Base-by-base conservation (phyloP, 2,329 filamentous ascomycete species). In the Aureobasidium sp. region DNA sequence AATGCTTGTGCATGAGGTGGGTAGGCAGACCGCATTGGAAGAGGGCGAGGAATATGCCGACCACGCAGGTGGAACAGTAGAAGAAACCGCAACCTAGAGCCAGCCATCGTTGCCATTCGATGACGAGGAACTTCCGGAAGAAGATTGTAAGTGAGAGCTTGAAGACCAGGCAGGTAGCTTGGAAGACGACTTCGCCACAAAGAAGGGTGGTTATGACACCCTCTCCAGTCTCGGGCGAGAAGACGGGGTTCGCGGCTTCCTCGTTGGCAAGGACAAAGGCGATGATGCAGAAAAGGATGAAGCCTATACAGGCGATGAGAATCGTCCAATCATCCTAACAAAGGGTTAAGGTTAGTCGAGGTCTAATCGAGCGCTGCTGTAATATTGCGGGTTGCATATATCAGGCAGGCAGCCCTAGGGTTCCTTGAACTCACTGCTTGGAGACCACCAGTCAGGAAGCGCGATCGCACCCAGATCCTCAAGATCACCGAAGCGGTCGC, bases 61-160 rank as follows among this genome's bases (percentile, higher is more conserved):
- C 36, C n/a, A 37, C 22, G 22, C 31, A 55, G n/a, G 51, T 37
- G n/a, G n/a, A n/a, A 22, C 51, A 55, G n/a, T 55, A 55, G 36
- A 55, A 37, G 36, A 55, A 55, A 6, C 31, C 51, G 22, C 31
- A 34, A 6, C 11, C 51, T 9, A 55, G 20, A 15, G 41, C 36
- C 15, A 55, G 36, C 36, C 36, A 37, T 55, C 36, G 51, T 25
- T 55, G 51, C 51, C 51, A 55, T 39, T 37, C 36, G 5, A 15
- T 12, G 5, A 55, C 5, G 51, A 55, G 51, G 17, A 55, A 55
- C 15, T 42, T 55, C 0, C 36, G 51, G 14, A 42, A 55, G 51
- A 55, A 55, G 51, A 55, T 42, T 42, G 51, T 55, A 14, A 55
- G 51, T 4, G 51, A 55, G 36, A 55, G 31, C 36, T 55, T 55